A percentile compares a stretch with the other conserved stretches of the same genome.
Evolutionary conservation across 805 yeast genomes (phyloP).

Genomic region (Kazachstania kunashirensis): DNA sequence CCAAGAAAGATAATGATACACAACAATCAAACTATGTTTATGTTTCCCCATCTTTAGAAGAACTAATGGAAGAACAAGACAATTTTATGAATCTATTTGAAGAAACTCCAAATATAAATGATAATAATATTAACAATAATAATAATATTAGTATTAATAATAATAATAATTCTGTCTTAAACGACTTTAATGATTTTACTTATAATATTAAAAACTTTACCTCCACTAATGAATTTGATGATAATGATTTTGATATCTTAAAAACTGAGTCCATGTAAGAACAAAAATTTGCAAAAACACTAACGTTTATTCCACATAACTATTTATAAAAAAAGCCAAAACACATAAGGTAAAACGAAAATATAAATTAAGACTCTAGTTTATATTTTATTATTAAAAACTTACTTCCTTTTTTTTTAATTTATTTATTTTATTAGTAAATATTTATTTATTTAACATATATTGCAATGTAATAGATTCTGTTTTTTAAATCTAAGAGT

Average conservation of each 20-base stretch:
- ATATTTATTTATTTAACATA: not conserved
- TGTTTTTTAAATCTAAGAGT: not conserved
- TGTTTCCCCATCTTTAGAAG: conserved; percentile 28
- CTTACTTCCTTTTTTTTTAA: not conserved
- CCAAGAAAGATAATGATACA: not conserved
- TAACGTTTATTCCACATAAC: not conserved
- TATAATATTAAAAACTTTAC: conserved; percentile 1
- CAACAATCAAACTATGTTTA: conserved; percentile 6
- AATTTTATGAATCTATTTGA: conserved; percentile 4
- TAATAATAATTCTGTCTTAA: too few relatives aligned
- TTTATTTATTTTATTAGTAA: not conserved
- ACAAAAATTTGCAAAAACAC: not conserved
- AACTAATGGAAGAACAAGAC: conserved; percentile 28
- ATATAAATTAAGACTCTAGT: too few relatives aligned
- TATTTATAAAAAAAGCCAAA: too few relatives aligned
- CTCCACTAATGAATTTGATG: conserved; percentile 1
- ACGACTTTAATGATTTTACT: conserved; percentile 1
- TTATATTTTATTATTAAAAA: too few relatives aligned
- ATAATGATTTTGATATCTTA: conserved; percentile 3
- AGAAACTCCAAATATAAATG: too few relatives aligned
- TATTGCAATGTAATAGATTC: not conserved
- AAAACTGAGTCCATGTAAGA: conserved; percentile 1
- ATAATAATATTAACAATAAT: too few relatives aligned
- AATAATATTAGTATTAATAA: too few relatives aligned
- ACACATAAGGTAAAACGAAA: too few relatives aligned